phyloP scores from a whole-genome alignment of 768 basidiomycete genomes.

The Tubosaeta sp. region DNA sequence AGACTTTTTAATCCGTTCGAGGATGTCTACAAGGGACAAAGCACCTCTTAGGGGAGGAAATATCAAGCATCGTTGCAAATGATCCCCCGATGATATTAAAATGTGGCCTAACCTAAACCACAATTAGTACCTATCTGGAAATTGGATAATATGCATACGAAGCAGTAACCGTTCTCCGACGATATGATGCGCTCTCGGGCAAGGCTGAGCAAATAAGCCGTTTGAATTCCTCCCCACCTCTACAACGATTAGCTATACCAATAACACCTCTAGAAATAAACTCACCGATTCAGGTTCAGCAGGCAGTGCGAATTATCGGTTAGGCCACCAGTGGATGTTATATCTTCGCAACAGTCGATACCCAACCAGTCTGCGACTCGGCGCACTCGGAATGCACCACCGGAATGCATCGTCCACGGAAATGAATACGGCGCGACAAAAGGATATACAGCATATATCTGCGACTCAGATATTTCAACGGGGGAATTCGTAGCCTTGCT shows the following conservation, averaged over 20 bases:
- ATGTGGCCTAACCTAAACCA: conserved; percentile 54
- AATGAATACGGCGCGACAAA: conserved; percentile 49
- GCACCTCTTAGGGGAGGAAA: conserved; percentile 45
- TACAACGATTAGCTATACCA: conserved; percentile 13
- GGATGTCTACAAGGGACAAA: conserved; percentile 37
- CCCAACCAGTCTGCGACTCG: conserved; percentile 60
- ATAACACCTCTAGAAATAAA: not conserved
- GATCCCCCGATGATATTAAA: conserved; percentile 40
- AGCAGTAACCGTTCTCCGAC: conserved; percentile 31
- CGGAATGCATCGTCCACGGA: conserved; percentile 43
- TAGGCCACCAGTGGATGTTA: conserved; percentile 37
- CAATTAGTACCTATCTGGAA: conserved; percentile 3
- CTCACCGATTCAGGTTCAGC: conserved; percentile 36
- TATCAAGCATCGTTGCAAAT: conserved; percentile 35
- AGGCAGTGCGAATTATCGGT: conserved; percentile 32
- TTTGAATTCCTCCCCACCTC: conserved; percentile 13
- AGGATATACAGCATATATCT: conserved; percentile 63
- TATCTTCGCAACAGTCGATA: conserved; percentile 30
- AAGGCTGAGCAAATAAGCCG: conserved; percentile 8
- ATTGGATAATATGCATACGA: conserved; percentile 29
- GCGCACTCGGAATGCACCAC: conserved; percentile 54
- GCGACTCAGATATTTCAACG: conserved; percentile 28
- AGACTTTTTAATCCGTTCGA: conserved; percentile 42
- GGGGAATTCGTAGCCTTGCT: conserved; percentile 22
- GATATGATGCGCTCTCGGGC: not conserved